Evolutionary conservation across 495 filamentous ascomycete genomes (phyloP).

Genomic region (Aspergillus diversus): DNA sequence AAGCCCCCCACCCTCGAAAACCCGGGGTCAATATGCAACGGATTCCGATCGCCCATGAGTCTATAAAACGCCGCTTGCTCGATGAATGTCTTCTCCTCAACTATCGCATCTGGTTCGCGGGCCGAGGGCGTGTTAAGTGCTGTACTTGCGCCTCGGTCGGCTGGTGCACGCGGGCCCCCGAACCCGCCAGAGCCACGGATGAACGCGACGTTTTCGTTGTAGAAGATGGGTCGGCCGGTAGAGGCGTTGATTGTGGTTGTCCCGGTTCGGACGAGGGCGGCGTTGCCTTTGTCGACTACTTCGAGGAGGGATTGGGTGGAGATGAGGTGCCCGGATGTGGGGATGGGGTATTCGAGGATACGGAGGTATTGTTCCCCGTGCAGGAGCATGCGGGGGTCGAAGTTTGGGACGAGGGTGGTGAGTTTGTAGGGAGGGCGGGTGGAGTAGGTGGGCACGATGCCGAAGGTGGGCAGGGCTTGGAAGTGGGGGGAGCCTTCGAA

Average conservation of each 20-base stretch:
- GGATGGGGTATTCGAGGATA: constrained; percentile 90
- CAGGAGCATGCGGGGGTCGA: constrained; percentile 98
- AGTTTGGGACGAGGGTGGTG: constrained; percentile 86
- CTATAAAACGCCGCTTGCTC: constrained; percentile 1
- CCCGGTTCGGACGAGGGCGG: constrained; percentile 79
- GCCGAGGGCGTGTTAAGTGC: not conserved
- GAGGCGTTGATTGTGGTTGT: constrained; percentile 75
- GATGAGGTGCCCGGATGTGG: constrained; percentile 76
- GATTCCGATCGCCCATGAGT: not conserved
- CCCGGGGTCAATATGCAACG: not conserved
- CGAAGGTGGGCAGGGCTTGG: constrained; percentile 90
- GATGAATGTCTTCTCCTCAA: not conserved
- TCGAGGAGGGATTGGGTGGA: constrained; percentile 87
- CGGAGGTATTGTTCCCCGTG: constrained; percentile 99
- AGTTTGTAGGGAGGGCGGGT: constrained; percentile 77
- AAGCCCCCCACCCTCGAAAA: not conserved
- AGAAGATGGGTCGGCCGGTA: constrained; percentile 87
- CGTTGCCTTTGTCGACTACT: constrained; percentile 94
- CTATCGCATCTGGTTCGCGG: not conserved
- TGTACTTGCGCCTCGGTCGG: constrained; percentile 26
- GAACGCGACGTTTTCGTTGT: constrained; percentile 91
- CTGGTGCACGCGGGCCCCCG: constrained; percentile 77
- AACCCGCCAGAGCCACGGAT: constrained; percentile 92
- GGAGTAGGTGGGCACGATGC: constrained; percentile 90
- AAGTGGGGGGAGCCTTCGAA: constrained; percentile 89